phyloP scores from a whole-genome alignment of 345 rosid species.

The Salix dunnii region DNA sequence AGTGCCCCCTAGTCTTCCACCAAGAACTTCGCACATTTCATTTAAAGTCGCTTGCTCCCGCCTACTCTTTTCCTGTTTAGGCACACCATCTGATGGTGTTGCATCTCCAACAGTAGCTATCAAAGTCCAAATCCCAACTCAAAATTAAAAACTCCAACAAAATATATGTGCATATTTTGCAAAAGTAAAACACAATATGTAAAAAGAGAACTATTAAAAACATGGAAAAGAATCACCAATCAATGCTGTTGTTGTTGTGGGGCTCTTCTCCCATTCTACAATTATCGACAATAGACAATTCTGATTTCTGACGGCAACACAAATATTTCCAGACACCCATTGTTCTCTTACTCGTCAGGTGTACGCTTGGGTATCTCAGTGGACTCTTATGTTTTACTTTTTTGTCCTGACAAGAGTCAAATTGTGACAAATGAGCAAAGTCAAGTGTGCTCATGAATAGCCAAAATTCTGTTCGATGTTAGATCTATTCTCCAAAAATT shows the following conservation, averaged over 20 bases:
- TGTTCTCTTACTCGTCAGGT: not conserved
- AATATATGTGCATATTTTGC: not conserved
- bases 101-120: conserved; percentile 36
- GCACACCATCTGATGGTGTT: conserved; percentile 38
- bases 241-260: not conserved
- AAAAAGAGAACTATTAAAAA: not conserved
- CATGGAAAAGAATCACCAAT: not conserved
- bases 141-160: conserved; percentile 19
- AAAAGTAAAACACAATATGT: conserved; percentile 1
- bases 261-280: not conserved
- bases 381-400: not conserved
- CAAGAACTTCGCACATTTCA: conserved; percentile 32
- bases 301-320: not conserved
- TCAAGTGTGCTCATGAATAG: not conserved
- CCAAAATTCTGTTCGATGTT: not conserved
- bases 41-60: conserved; percentile 27
- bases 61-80: conserved; percentile 29
- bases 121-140: conserved; percentile 15
- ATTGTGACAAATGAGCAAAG: not conserved
- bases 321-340: not conserved
- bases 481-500: not conserved
- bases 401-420: not conserved
- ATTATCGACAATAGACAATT: not conserved
- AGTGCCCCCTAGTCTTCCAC: conserved; percentile 31
- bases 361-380: not conserved